Evolutionary conservation across 495 filamentous ascomycete genomes (phyloP), one percentile per base, ranked within the genome.

Genomic region (Penicillium goetzii): DNA sequence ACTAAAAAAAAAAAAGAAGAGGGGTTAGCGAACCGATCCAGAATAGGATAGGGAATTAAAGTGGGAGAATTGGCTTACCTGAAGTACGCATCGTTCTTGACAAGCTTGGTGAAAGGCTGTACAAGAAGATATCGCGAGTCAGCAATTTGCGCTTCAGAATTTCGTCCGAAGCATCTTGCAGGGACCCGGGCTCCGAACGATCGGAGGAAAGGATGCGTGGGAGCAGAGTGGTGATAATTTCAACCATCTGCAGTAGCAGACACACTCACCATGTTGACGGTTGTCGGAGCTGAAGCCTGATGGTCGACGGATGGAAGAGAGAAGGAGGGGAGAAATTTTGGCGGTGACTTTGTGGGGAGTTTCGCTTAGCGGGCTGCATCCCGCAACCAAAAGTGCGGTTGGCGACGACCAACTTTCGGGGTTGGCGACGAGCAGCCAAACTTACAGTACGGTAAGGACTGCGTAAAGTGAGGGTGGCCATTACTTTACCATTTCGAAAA

Each of bases 121-220:
- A 77, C 59, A 77, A 77, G 65, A 71, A 75, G 76, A 76, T 30
- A 74, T 74, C 84, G 80, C 87, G 90, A 96, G 91, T 97, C 93
- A 96, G 92, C 92, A 97, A 96, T 96, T 96, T 85, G 83, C 92
- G 91, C 92, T 96, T 96, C 93, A 96, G 92, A 91, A 71, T 71
- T 77, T 72, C 66, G 74, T 69, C 91, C 92, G 93, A 95, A 97
- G 92, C 91, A 92, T 92, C 90, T 95, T 97, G 93, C 93, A 87
- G 82, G 78, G 91, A 96, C 91, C 91, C 90, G 69, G 69, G 70
- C 63, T 67, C 66, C 66, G 64, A 58, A 60, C n/a, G 55, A 63
- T 62, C 47, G 63, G 61, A 65, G 55, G 63, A 55, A 56, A 60
- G 54, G 65, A 62, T 54, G 41, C 52, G 33, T 34, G 41, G 61